Conservation (phyloP, 768 basidiomycete species). For the Lactarius akahatsu region DNA sequence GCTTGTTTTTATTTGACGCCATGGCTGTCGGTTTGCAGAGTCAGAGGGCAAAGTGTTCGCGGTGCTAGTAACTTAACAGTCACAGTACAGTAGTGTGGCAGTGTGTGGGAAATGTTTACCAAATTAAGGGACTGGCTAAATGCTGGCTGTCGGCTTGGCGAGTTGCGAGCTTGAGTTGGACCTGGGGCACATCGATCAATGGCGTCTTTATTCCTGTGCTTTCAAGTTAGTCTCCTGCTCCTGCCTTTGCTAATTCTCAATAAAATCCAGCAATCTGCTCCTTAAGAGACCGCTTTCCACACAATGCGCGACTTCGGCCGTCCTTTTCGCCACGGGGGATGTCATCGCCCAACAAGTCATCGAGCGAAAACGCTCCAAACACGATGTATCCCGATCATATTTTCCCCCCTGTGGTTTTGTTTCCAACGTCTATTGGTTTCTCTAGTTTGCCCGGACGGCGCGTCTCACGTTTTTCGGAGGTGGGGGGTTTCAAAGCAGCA, state of each 20-base stretch:
- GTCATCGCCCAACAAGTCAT: conserved; percentile 84
- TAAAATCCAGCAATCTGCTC: conserved; percentile 50
- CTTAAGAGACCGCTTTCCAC: conserved; percentile 60
- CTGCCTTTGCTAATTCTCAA: not conserved
- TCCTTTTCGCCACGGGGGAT: conserved; percentile 75
- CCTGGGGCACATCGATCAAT: conserved; percentile 7
- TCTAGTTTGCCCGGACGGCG: conserved; percentile 57
- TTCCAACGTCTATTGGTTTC: not conserved
- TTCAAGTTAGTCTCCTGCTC: conserved; percentile 37
- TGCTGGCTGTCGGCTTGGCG: no score
- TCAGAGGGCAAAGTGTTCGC: no score
- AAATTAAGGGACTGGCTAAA: no score
- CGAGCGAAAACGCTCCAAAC: conserved; percentile 65
- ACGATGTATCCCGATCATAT: conserved; percentile 57
- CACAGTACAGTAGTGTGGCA: not conserved
- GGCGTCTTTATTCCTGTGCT: conserved; percentile 39
- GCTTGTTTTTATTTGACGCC: conserved; percentile 66
- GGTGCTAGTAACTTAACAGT: no score
- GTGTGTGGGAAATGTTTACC: not conserved
- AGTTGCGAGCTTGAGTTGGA: no score
- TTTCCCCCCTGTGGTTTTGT: not conserved
- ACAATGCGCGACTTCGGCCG: conserved; percentile 62
- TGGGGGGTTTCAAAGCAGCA: conserved; percentile 29
- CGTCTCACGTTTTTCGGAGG: conserved; percentile 75
- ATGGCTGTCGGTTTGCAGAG: conserved; percentile 31